Evolutionary conservation across 371 early-diverging fungal genomes (phyloP).

Genomic region (Syncephalastrum contaminatum): DNA sequence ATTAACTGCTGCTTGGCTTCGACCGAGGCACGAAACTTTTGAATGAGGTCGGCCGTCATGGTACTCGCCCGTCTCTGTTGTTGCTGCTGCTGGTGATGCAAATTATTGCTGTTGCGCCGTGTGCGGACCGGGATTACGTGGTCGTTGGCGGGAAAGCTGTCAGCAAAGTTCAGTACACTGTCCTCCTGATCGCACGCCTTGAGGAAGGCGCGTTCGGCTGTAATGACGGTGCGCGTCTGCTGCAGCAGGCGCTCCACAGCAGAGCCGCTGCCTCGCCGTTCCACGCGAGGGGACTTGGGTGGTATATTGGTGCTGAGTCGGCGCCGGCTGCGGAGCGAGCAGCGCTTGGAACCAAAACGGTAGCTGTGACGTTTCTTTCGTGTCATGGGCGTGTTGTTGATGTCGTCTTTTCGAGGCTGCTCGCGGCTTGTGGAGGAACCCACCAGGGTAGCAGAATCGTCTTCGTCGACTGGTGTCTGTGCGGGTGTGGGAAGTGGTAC

Average conservation of each 20-base stretch:
- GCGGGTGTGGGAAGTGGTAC: neutral
- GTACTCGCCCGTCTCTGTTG: conserved; percentile 5
- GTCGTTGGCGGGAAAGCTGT: conserved; percentile 2
- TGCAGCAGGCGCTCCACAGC: too few species aligned
- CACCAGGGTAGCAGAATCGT: neutral
- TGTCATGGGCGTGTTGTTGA: conserved; percentile 5
- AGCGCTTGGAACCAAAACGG: conserved; percentile 18
- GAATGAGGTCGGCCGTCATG: conserved; percentile 10
- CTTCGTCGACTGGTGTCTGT: conserved; percentile 3
- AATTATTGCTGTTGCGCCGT: conserved; percentile 9
- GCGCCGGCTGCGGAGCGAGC: conserved; percentile 14
- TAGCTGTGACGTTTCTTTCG: conserved; percentile 23
- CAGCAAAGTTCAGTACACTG: neutral
- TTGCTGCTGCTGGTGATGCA: neutral
- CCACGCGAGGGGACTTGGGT: conserved; percentile 1
- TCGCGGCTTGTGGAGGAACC: neutral
- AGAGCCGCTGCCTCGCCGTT: too few species aligned
- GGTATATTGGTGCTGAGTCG: conserved; percentile 9
- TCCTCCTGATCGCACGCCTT: conserved; percentile 3
- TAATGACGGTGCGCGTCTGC: too few species aligned
- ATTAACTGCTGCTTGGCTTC: conserved; percentile 43
- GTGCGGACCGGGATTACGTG: neutral
- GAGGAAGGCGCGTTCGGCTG: conserved; percentile 6
- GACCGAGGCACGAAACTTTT: conserved; percentile 11
- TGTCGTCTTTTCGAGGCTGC: conserved; percentile 3